Evolutionary conservation across 2,329 filamentous ascomycete genomes (phyloP), one percentile per base, ranked within the genome.

Genomic region (Sclerotinia sclerotiorum): DNA sequence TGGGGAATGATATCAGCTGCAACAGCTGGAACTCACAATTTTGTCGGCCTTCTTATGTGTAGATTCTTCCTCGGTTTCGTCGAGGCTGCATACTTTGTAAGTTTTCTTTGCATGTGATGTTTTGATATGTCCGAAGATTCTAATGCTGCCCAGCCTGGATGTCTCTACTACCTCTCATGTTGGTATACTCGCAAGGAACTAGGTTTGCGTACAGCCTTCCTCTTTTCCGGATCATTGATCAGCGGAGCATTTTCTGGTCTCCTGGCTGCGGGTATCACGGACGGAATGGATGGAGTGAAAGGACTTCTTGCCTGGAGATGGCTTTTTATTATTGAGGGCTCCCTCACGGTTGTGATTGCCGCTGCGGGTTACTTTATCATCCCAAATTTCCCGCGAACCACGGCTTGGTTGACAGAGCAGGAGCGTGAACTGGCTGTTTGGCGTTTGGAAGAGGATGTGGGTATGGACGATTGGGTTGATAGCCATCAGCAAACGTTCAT

Each of bases 131-230:
- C 5, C 11, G 29, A 42, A 3, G 2, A 67, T 57, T 5, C 68
- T 56, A 55, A 67, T 72, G 24, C 68, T 27, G 13, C 15, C 24
- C 70, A 80, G 81, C 85, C 85, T 1, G 85, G 86, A 13, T 86
- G 86, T 72, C 78, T 90, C 4, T 90, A 88, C 79, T 90, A 87
- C 72, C 81, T 90, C 49, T 82, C 80, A 69, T 83, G 81, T 66
- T 91, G 89, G 89, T 92, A 92, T 73, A 91, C 88, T 0, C 83
- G 89, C 56, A 86, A 87, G 71, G 90, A 91, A 76, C 81, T 91
- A 1, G 86, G 85, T 13, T 79, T 90, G n/a, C 83, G 88, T 13
- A 90, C 87, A 19, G 87, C 88, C 2, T 80, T 89, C 27, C 82
- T 91, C 8, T 91, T 90, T 76, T 87, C 88, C 0, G 90, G 89